Conservation (phyloP, 2,329 filamentous ascomycete genomes). For the Metarhizium anisopliae region DNA sequence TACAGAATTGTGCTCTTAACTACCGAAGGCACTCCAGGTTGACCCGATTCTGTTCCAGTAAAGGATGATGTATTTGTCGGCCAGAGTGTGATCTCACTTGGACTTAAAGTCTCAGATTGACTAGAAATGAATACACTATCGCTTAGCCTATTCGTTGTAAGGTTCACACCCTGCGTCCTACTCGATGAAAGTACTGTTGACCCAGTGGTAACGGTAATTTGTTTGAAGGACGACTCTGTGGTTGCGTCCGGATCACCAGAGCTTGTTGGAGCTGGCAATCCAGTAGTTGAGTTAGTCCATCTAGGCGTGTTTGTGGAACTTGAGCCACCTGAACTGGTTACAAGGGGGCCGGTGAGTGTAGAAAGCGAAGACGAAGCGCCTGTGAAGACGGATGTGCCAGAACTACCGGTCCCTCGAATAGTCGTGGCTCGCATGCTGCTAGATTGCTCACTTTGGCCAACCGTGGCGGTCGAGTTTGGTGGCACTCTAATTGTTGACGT, state of each 20-base stretch:
- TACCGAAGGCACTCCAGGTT: not conserved
- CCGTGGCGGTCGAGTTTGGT: constrained; percentile 1
- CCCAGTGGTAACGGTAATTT: not conserved
- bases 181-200: not conserved
- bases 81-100: not conserved
- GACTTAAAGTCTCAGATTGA: not conserved
- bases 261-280: not conserved
- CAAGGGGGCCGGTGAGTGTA: not conserved
- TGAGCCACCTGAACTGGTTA: not conserved
- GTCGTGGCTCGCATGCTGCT: not conserved
- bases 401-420: not conserved
- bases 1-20: not conserved
- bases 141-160: not conserved
- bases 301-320: not conserved
- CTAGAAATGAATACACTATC: not conserved
- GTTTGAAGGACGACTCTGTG: not conserved
- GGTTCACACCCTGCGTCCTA: not conserved
- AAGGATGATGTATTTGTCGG: not conserved
- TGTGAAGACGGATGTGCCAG: not conserved
- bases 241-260: not conserved
- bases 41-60: not conserved
- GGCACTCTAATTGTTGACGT: constrained; percentile 1
- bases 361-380: not conserved
- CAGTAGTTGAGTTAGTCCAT: constrained; percentile 1
- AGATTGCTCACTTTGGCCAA: not conserved